Conservation (phyloP, 768 basidiomycete genomes). For the Macrolepiota albuminosa region DNA sequence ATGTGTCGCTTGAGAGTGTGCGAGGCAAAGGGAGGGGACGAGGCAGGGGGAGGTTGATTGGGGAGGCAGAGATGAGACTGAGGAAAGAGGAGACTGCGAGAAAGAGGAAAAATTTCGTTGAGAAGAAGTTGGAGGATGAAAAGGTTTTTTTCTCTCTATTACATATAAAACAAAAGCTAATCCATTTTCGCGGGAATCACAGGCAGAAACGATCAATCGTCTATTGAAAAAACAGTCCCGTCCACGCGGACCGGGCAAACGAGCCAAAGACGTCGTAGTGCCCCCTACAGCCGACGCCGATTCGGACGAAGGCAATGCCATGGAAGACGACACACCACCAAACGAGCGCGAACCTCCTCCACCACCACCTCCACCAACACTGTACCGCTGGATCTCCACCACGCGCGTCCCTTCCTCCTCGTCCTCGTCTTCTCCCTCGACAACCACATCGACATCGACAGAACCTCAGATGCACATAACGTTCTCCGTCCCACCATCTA, state of each 20-base stretch:
- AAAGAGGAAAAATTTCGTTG: conserved; percentile 74
- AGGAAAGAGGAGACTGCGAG: conserved; percentile 77
- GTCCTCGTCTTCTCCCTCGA: background rate
- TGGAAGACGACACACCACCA: conserved; percentile 16
- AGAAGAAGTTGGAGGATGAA: conserved; percentile 83
- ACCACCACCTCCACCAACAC: conserved; percentile 30
- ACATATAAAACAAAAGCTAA: background rate
- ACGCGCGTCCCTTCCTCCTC: conserved; percentile 24
- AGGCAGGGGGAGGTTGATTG: conserved; percentile 15
- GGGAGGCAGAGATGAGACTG: conserved; percentile 19
- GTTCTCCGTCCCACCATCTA: conserved; percentile 46
- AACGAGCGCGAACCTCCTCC: background rate
- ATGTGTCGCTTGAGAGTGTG: conserved; percentile 46
- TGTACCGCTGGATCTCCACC: conserved; percentile 73
- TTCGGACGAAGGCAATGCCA: conserved; percentile 29
- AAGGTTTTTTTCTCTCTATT: conserved; percentile 41
- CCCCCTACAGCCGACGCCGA: conserved; percentile 22
- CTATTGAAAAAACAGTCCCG: conserved; percentile 82
- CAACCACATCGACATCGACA: background rate
- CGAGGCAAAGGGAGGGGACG: conserved; percentile 16
- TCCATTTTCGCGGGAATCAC: background rate
- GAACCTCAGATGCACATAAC: conserved; percentile 35
- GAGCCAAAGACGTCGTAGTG: conserved; percentile 22
- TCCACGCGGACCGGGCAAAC: conserved; percentile 46
- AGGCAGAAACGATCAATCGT: conserved; percentile 88